phyloP scores from a whole-genome alignment of 495 filamentous ascomycete species.

The Penicillium soppii region DNA sequence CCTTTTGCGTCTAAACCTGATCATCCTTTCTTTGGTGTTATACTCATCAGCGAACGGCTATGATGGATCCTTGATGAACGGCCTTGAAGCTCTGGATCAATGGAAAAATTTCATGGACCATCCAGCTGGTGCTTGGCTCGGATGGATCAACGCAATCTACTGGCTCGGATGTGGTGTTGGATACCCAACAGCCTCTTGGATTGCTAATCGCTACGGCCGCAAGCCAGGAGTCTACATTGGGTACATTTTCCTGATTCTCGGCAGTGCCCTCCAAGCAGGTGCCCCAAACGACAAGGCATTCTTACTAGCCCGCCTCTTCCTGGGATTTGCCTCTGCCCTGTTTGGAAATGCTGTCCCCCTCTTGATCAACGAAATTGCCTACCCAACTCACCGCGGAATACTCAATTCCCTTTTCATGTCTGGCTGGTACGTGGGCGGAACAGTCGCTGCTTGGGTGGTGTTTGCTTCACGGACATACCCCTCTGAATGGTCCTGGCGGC shows the following conservation, averaged over 20 bases:
- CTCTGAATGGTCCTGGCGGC: constrained; percentile 48
- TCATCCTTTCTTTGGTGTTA: constrained; percentile 38
- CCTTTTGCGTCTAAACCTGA: constrained; percentile 38
- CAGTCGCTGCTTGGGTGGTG: constrained; percentile 30
- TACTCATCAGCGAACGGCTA: constrained; percentile 39
- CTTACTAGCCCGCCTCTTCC: constrained; percentile 56
- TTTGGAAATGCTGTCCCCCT: constrained; percentile 59
- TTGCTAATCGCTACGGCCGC: constrained; percentile 59
- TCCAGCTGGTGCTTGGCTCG: constrained; percentile 53
- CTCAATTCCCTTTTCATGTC: constrained; percentile 64
- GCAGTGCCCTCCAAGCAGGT: constrained; percentile 53
- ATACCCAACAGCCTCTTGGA: constrained; percentile 57
- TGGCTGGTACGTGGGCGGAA: constrained; percentile 60
- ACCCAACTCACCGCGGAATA: constrained; percentile 61
- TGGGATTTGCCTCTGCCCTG: constrained; percentile 59
- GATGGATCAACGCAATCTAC: constrained; percentile 62
- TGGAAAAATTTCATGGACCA: constrained; percentile 38
- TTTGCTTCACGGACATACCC: constrained; percentile 28
- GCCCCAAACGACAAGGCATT: constrained; percentile 49
- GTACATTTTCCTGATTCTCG: constrained; percentile 58
- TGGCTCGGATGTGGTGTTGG: constrained; percentile 60
- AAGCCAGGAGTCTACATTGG: constrained; percentile 58
- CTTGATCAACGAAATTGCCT: constrained; percentile 61
- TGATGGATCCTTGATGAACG: constrained; percentile 28
- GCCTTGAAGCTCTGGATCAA: constrained; percentile 34